Base-by-base conservation (phyloP, 2,329 filamentous ascomycete genomes). In the Aureobasidium lini region DNA sequence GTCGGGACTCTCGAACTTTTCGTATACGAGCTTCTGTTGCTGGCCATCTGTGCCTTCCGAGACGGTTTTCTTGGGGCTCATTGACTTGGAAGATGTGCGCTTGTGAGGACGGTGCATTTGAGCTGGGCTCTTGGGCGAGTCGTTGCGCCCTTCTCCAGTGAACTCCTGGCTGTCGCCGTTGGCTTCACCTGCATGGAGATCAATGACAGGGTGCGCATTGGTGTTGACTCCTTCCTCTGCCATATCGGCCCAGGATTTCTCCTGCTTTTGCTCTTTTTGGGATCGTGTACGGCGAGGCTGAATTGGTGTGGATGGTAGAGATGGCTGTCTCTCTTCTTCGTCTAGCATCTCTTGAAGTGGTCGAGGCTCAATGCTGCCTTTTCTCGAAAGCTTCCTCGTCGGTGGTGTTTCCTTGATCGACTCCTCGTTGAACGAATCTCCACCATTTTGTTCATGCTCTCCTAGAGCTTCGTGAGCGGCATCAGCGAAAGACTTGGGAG, bases 401-500 rank as follows among this genome's bases (percentile, higher is more conserved):
- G 70, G 70, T 5, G 71, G 71, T 0, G 69, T 66, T 58, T 73
- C 71, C 61, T 73, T 73, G 67, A 73, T 68, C 4, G 64, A 47
- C 34, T 66, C 64, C 49, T 69, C 67, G 60, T 67, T 62, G 42
- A 67, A 52, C 46, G 50, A 58, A 2, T 52, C 44, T n/a, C 65
- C 49, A 5, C 63, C 60, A 7, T 60, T 50, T 28, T 63, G 59
- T n/a, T 62, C 57, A 13, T 57, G 62, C 69, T 69, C 64, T 61
- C 72, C 58, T 64, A 70, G 56, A 62, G 46, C 67, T 44, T 68
- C 62, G 18, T 64, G 63, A 29, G 71, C 71, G 34, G 75, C 75
- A 62, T 74, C 75, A 36, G 72, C 73, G 65, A 75, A 77, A 49
- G 73, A 74, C 64, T 77, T 78, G 61, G 72, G 73, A 16, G 72